Percentiles rank a stretch among this genome's conserved stretches.
Evolutionary conservation across 345 rosid species (phyloP).

Genomic region (Clarkia xantiana): DNA sequence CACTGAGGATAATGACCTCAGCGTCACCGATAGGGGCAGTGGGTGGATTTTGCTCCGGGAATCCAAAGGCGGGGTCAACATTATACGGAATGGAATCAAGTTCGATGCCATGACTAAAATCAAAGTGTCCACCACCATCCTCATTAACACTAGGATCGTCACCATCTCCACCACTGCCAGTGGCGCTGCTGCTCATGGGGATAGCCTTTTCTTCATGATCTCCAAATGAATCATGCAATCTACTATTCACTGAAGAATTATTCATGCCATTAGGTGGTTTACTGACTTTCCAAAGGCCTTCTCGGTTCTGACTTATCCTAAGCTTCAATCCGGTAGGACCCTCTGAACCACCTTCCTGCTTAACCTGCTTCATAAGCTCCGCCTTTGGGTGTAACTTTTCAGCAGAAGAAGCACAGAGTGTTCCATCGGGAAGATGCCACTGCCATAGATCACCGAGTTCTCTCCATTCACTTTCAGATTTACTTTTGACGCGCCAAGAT

Average conservation of each 20-base stretch:
- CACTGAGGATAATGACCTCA: conserved; percentile 76
- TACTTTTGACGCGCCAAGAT: conserved; percentile 87
- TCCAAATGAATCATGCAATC: conserved; percentile 37
- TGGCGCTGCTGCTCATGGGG: conserved; percentile 89
- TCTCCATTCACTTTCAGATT: conserved; percentile 57
- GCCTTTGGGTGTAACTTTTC: conserved; percentile 30
- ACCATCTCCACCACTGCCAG: conserved; percentile 84
- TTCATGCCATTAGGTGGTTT: conserved; percentile 48
- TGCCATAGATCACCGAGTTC: conserved; percentile 68
- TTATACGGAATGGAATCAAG: conserved; percentile 66
- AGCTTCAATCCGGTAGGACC: conserved; percentile 67
- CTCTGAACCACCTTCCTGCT: conserved; percentile 69
- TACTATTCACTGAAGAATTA: conserved; percentile 42
- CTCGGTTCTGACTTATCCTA: conserved; percentile 66
- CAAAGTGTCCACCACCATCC: conserved; percentile 57
- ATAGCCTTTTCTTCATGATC: conserved; percentile 37
- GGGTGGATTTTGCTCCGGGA: conserved; percentile 27
- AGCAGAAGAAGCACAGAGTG: conserved; percentile 25
- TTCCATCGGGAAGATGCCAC: conserved; percentile 79
- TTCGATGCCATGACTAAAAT: conserved; percentile 55
- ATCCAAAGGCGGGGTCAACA: conserved; percentile 38
- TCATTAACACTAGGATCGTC: conserved; percentile 93
- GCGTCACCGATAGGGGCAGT: conserved; percentile 38
- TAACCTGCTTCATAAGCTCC: conserved; percentile 39
- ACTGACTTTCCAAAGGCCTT: conserved; percentile 86